Conservation (phyloP, 2,329 filamentous ascomycete genomes). For the Blastomyces parvus region DNA sequence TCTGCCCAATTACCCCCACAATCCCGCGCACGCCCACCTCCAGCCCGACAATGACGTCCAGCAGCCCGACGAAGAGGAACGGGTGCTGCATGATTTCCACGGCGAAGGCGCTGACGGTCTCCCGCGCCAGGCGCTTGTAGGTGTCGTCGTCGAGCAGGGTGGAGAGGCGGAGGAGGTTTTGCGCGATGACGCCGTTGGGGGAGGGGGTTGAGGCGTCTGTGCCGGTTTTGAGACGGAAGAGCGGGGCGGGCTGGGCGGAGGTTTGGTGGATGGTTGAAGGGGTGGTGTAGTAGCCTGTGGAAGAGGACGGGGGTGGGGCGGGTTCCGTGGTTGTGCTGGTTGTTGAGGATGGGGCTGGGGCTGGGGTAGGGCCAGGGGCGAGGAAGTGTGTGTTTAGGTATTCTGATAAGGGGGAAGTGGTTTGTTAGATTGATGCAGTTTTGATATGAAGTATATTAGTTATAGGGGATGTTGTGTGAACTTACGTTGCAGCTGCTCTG, state of each 20-base stretch:
- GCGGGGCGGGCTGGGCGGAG: slow-evolving; percentile 49
- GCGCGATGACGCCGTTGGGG: slow-evolving; percentile 76
- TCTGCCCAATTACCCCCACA: slow-evolving; percentile 44
- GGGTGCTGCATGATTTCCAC: slow-evolving; percentile 88
- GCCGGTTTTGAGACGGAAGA: slow-evolving; percentile 85
- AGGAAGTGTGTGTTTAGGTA: slow-evolving; percentile 70
- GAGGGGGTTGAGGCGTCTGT: slow-evolving; percentile 90
- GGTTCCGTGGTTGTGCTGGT: background rate
- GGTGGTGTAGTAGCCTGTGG: slow-evolving; percentile 36
- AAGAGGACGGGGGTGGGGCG: slow-evolving; percentile 25
- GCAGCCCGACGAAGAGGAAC: slow-evolving; percentile 75
- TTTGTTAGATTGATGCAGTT: slow-evolving; percentile 9
- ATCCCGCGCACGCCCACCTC: slow-evolving; percentile 58
- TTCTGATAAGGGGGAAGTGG: slow-evolving; percentile 36
- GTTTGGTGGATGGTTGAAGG: slow-evolving; percentile 43
- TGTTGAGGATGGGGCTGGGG: slow-evolving; percentile 5
- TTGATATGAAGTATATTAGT: background rate
- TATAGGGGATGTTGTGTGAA: slow-evolving; percentile 4
- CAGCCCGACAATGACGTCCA: slow-evolving; percentile 64
- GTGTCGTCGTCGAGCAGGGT: slow-evolving; percentile 56
- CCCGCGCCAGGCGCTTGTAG: slow-evolving; percentile 56
- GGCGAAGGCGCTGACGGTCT: slow-evolving; percentile 77
- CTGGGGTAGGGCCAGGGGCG: slow-evolving; percentile 43
- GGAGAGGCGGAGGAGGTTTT: slow-evolving; percentile 75
- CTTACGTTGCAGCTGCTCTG: slow-evolving; percentile 66